A percentile compares a stretch with the other conserved stretches of the same genome.
phyloP scores from a whole-genome alignment of 352 stramenopile species.

The Pythium rishiriense region DNA sequence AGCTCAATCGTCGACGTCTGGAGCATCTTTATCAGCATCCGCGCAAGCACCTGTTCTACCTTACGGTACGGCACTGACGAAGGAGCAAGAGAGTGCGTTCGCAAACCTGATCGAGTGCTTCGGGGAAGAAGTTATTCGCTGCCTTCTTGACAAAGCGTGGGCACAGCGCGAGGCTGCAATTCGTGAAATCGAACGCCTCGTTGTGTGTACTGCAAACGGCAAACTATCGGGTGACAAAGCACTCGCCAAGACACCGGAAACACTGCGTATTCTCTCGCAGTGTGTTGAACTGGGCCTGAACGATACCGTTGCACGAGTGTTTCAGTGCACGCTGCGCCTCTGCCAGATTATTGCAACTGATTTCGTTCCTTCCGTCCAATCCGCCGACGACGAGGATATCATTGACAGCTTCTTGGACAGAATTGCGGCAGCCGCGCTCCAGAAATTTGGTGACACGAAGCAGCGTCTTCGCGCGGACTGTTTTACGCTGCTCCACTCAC shows the following conservation, averaged over 20 bases:
- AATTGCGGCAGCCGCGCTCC: constrained; percentile 59
- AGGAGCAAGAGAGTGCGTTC: constrained; percentile 57
- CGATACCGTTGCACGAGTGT: constrained; percentile 75
- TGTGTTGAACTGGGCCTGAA: constrained; percentile 70
- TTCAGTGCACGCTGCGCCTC: constrained; percentile 71
- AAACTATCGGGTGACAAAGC: constrained; percentile 42
- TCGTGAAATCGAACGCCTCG: constrained; percentile 69
- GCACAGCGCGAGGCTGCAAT: constrained; percentile 71
- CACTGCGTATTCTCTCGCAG: constrained; percentile 53
- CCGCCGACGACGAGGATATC: constrained; percentile 34
- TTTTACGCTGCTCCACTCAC: constrained; percentile 65
- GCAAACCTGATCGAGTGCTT: constrained; percentile 54
- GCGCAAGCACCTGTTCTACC: constrained; percentile 49
- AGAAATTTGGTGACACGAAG: constrained; percentile 80
- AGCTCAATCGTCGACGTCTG: background rate
- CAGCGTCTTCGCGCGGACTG: constrained; percentile 71
- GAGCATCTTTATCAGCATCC: constrained; percentile 20
- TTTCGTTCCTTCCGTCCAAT: constrained; percentile 61
- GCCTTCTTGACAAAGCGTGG: constrained; percentile 80
- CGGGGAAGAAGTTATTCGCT: constrained; percentile 72
- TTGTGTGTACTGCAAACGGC: constrained; percentile 54
- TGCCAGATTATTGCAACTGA: constrained; percentile 71
- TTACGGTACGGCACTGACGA: constrained; percentile 69
- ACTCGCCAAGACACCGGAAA: constrained; percentile 57
- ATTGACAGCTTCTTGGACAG: constrained; percentile 63